Evolutionary conservation across 2,329 filamentous ascomycete species (phyloP).

Genomic region (Alternaria longipes): DNA sequence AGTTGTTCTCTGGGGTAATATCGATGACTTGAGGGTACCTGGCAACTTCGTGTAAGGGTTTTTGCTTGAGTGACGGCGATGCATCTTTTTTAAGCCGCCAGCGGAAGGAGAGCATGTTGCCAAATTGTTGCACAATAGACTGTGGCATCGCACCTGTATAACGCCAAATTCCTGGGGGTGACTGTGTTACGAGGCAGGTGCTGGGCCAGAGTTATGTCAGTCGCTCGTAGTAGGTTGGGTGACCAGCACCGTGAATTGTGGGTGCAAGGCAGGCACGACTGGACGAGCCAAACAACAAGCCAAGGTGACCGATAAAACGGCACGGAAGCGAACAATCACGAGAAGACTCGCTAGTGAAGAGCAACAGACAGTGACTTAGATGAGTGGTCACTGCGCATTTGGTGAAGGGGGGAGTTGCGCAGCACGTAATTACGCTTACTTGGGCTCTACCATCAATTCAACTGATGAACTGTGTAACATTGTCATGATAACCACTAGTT

Average conservation of each 20-base stretch:
- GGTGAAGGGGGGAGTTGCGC: background rate
- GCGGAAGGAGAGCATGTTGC: background rate
- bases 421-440: background rate
- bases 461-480: background rate
- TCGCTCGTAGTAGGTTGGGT: background rate
- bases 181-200: background rate
- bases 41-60: conserved; percentile 14
- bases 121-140: background rate
- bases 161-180: background rate
- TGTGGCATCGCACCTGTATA: background rate
- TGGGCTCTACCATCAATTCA: background rate
- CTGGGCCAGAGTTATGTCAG: background rate
- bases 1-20: background rate
- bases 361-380: background rate
- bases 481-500: background rate
- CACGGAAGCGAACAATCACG: background rate
- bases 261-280: background rate
- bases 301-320: background rate
- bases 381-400: background rate
- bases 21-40: conserved; percentile 11
- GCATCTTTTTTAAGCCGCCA: background rate
- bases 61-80: background rate
- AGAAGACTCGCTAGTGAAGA: background rate
- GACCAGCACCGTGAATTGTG: background rate
- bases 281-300: background rate